Conservation (phyloP, 768 basidiomycete genomes). For the Auriscalpium microsporum region DNA sequence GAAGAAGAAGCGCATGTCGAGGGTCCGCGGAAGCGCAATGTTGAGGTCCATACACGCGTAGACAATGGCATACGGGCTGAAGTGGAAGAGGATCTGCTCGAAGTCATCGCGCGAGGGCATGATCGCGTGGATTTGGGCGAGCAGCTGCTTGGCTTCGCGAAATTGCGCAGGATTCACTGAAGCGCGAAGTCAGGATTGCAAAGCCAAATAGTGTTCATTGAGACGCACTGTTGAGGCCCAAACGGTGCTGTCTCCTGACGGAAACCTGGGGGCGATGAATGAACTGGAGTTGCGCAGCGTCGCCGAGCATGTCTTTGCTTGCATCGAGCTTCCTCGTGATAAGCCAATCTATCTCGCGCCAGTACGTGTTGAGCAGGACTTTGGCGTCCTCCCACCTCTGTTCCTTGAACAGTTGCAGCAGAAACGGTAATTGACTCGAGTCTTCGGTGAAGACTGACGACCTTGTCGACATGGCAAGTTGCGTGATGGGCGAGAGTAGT, state of each 20-base stretch:
- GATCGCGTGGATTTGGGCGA: neutral
- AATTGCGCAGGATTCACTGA: conserved; percentile 6
- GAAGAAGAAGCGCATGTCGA: conserved; percentile 12
- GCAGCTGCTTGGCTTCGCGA: conserved; percentile 4
- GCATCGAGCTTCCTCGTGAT: too few species aligned
- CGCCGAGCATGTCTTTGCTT: too few species aligned
- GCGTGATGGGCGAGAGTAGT: too few species aligned
- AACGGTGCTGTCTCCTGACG: neutral
- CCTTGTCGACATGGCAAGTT: too few species aligned
- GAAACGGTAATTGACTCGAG: too few species aligned
- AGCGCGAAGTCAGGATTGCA: neutral
- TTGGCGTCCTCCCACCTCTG: too few species aligned
- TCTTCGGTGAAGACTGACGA: too few species aligned
- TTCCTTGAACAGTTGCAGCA: too few species aligned
- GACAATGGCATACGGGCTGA: conserved; percentile 11
- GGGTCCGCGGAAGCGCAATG: conserved; percentile 4
- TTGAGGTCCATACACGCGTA: conserved; percentile 15
- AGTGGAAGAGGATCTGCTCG: conserved; percentile 2
- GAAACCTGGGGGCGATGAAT: too few species aligned
- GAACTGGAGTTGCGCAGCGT: too few species aligned
- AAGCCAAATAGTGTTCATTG: neutral
- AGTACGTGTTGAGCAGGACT: too few species aligned
- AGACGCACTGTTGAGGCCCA: conserved; percentile 8
- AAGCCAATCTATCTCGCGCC: too few species aligned
- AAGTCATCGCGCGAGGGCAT: neutral